Evolutionary conservation across 192 early-diverging fungal genomes (phyloP), one percentile per base, ranked within the genome.

Genomic region (Diversispora epigaea): DNA sequence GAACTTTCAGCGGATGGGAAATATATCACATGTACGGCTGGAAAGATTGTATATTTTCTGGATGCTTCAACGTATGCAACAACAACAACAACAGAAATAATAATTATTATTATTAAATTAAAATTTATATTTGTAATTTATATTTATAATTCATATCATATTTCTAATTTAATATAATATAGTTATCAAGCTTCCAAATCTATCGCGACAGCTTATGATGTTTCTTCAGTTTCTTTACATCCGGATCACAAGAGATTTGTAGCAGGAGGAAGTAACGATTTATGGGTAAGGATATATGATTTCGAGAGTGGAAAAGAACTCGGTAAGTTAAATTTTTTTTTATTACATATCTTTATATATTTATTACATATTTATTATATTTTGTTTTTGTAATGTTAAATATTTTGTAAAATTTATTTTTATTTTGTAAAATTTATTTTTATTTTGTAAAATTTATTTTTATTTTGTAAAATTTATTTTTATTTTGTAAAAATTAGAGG

Each of bases 281-380:
- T 95, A 47, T 93, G 94, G 84, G 93, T 94, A 45, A 87, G 94
- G 54, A 90, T 91, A 68, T 92, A 91, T 73, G 94, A 94, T 41
- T 95, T 90, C 77, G 87, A 88, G n/a, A 84, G 86, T 0, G 95
- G 90, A 4, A 78, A 88, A 45, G 92, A 93, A 72, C 76, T 91
- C 9, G 86, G 86, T 88, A 75, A 44, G 72, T 64, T 9, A 12
- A 8, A n/a, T n/a, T n/a, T n/a, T n/a, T n/a, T n/a, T 60, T 22
- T 22, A 22, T 52, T 17, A 52, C 50, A 4, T 60, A 2, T 12
- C n/a, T 43, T 41, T n/a, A n/a, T n/a, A n/a, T n/a, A n/a, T n/a
- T 43, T 17, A 3, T 49, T 49, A 49, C 47, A 49, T 49, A 14
- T 14, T 8, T 11, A 14, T 54, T 17, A 17, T 4, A 54, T 54